phyloP scores from a whole-genome alignment of 129 eudicot genomes.

The Lonicera japonica region DNA sequence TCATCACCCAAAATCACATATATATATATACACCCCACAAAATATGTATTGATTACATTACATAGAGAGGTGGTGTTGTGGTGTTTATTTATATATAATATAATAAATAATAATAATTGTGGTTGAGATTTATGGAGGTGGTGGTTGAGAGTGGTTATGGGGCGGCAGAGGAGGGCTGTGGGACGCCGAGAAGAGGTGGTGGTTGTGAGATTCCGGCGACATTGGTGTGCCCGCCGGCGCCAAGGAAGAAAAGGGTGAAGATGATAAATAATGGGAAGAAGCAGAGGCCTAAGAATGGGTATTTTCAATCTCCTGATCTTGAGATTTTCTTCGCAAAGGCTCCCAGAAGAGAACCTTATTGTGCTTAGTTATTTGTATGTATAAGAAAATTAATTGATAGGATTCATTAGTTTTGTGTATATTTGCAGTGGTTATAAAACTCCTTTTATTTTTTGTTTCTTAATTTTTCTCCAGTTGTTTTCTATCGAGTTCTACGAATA shows the following conservation, averaged over 20 bases:
- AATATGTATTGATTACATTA: background rate
- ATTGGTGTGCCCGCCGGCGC: constrained; percentile 49
- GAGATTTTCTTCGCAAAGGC: constrained; percentile 46
- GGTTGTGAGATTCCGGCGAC: constrained; percentile 24
- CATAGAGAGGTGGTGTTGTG: too few species aligned
- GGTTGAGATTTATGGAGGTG: constrained; percentile 21
- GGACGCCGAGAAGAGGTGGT: constrained; percentile 42
- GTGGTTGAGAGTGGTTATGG: constrained; percentile 16
- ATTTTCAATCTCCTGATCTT: constrained; percentile 53
- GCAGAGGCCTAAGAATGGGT: constrained; percentile 47
- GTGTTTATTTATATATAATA: background rate
- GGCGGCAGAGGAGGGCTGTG: constrained; percentile 43
- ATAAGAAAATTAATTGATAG: background rate
- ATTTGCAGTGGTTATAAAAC: too few species aligned
- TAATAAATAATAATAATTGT: too few species aligned
- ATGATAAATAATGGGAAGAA: constrained; percentile 5
- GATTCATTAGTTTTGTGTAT: too few species aligned
- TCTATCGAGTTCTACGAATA: too few species aligned
- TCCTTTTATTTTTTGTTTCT: too few species aligned
- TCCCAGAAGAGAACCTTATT: constrained; percentile 26
- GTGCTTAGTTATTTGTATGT: background rate
- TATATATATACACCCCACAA: background rate
- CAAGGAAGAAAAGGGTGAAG: constrained; percentile 41
- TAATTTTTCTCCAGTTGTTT: too few species aligned
- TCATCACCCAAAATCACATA: background rate